Conservation (phyloP, 192 early-diverging fungal species). For the Coemansia sp. region DNA sequence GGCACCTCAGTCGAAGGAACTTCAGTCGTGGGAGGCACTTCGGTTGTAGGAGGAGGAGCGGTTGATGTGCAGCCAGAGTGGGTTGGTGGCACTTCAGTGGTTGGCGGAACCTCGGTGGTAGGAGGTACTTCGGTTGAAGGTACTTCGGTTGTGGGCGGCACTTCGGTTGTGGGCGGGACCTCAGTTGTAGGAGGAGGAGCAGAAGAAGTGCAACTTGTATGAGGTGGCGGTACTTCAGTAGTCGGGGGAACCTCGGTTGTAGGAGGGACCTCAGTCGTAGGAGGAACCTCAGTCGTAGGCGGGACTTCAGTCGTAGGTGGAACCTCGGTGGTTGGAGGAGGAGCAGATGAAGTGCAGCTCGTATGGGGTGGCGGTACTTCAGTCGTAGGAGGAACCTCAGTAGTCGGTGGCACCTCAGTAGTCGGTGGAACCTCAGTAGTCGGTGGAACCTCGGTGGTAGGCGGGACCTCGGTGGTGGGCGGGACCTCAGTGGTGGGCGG, state of each 20-base stretch:
- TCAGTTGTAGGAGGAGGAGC: constrained; percentile 5
- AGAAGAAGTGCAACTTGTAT: constrained; percentile 10
- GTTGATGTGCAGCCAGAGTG: constrained; percentile 10
- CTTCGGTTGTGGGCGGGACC: constrained; percentile 8
- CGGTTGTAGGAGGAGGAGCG: not conserved
- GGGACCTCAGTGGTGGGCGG: constrained; percentile 3
- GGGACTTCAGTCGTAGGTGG: constrained; percentile 11
- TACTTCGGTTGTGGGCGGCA: constrained; percentile 12
- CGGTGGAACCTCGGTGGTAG: not conserved
- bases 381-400: constrained; percentile 13
- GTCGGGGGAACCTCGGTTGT: constrained; percentile 19
- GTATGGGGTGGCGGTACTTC: constrained; percentile 1
- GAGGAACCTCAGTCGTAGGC: constrained; percentile 1
- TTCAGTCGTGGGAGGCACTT: not conserved
- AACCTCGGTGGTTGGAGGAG: constrained; percentile 20
- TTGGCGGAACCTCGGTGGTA: constrained; percentile 10
- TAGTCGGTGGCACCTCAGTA: constrained; percentile 10
- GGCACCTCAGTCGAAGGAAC: constrained; percentile 11
- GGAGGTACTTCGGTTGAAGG: constrained; percentile 11
- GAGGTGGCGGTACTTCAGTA: constrained; percentile 8
- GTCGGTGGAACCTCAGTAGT: constrained; percentile 13
- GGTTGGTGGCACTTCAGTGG: constrained; percentile 16
- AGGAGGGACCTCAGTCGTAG: constrained; percentile 20
- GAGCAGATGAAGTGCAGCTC: not conserved
- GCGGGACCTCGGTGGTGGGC: constrained; percentile 10